These are phyloP conservation scores for Fusarium coicis DNA, from an alignment of 2,329 filamentous ascomycete species.

Conservation along the genomic window DNA sequence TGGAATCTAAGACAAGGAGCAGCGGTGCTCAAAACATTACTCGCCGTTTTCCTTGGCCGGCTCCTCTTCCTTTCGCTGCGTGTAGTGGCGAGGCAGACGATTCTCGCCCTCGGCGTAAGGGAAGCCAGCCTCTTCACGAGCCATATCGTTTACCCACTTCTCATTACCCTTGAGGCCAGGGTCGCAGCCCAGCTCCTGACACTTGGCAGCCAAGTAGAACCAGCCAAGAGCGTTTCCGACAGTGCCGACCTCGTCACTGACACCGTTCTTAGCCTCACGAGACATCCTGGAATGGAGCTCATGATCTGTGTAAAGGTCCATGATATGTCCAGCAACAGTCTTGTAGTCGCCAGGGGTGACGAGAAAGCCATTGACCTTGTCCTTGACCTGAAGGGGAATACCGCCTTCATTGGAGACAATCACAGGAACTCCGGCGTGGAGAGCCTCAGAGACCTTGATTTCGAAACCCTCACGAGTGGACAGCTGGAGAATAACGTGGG, in stretches of 20 bases:
- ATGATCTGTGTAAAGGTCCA: slow-evolving; percentile 72
- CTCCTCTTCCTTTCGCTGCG: slow-evolving; percentile 31
- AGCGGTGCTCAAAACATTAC: not conserved
- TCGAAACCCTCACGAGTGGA: slow-evolving; percentile 87
- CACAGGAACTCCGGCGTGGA: slow-evolving; percentile 82
- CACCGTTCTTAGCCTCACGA: slow-evolving; percentile 69
- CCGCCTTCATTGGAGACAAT: slow-evolving; percentile 82
- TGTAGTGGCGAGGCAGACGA: slow-evolving; percentile 60
- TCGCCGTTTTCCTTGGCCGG: slow-evolving; percentile 19
- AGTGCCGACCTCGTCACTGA: slow-evolving; percentile 84
- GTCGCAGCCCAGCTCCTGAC: slow-evolving; percentile 64
- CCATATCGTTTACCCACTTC: slow-evolving; percentile 57
- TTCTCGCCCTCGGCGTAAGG: slow-evolving; percentile 70
- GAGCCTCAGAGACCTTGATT: slow-evolving; percentile 85
- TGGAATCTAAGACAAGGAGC: not conserved
- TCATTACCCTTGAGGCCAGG: slow-evolving; percentile 66
- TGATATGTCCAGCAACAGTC: slow-evolving; percentile 74
- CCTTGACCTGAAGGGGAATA: slow-evolving; percentile 80
- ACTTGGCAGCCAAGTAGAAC: slow-evolving; percentile 79
- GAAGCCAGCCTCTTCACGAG: slow-evolving; percentile 62
- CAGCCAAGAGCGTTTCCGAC: slow-evolving; percentile 81
- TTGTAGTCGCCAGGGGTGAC: slow-evolving; percentile 77
- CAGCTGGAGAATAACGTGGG: slow-evolving; percentile 79
- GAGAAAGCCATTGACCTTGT: slow-evolving; percentile 77
- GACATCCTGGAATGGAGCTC: slow-evolving; percentile 75